Conservation (phyloP, 352 stramenopile genomes). For the Pelagophyceae sp. region DNA sequence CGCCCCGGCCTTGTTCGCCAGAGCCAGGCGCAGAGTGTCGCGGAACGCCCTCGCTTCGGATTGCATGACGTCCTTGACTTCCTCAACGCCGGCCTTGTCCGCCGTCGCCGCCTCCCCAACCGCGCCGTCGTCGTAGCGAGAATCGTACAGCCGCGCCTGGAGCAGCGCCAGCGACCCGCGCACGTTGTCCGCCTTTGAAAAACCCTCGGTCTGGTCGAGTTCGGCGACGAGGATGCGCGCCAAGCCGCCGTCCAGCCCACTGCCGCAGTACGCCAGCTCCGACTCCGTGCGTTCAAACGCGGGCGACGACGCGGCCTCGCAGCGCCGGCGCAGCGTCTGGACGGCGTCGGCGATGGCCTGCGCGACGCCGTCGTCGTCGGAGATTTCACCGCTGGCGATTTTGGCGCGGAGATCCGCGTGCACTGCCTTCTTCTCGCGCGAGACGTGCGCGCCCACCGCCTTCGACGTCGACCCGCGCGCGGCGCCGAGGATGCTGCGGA, state of each 20-base stretch:
- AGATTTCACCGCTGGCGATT: not conserved
- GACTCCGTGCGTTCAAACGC: not conserved
- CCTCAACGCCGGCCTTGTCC: slow-evolving; percentile 13
- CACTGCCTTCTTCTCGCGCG: not conserved
- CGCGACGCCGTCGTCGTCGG: not conserved
- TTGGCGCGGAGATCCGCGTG: not conserved
- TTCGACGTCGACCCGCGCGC: not conserved
- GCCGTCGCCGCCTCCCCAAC: not conserved
- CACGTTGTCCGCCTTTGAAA: not conserved
- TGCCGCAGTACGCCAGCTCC: not conserved
- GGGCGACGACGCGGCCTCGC: not conserved
- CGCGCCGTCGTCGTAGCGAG: not conserved
- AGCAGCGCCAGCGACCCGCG: not conserved
- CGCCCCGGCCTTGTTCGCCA: not conserved
- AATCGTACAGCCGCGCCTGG: slow-evolving; percentile 14
- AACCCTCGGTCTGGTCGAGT: not conserved
- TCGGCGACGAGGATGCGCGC: not conserved
- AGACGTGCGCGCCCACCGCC: too few relatives aligned
- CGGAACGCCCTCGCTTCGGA: not conserved
- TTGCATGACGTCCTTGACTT: slow-evolving; percentile 1
- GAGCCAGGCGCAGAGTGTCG: not conserved
- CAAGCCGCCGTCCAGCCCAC: not conserved
- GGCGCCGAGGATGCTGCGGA: not conserved
- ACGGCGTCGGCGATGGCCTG: not conserved
- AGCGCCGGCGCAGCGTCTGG: not conserved